Base-by-base conservation (phyloP, 2,329 filamentous ascomycete species). In the Helminthosporium solani region DNA sequence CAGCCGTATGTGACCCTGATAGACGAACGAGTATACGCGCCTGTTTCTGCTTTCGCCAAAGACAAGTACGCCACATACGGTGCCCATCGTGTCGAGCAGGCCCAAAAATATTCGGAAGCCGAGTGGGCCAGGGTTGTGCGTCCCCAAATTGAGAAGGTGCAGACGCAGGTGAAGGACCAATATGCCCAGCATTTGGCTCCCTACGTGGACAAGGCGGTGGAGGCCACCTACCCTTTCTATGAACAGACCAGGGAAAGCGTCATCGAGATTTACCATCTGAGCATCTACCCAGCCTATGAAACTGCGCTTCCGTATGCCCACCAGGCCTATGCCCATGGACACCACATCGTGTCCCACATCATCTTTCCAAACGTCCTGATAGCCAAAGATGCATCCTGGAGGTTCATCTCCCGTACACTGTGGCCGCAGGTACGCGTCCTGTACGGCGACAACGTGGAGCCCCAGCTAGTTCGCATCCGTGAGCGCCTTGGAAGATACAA, bases 361-460 rank as follows among this genome's bases (percentile, higher is more conserved):
- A 84, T 84, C 11, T 74, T 95, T 42, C 92, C 92, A 1, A 83
- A 87, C 37, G 79, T 82, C 5, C 79, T 82, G 46, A 88, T 83
- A 76, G 82, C 81, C 2, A 89, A 86, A 79, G 83, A 83, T 45
- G 83, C 83, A 48, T 80, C 81, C 0, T 81, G 83, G 47, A 73
- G 79, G 11, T 92, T 96, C 62, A 73, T 95, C 27, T 82, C 90
- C 47, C 81, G 82, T 37, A 85, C 84, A 2, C 75, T 97, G 14
- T 94, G 88, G 86, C 92, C 92, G 2, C 85, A 87, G 54, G 53
- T 96, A 9, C 83, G 87, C 20, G 79, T 87, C 12, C 74, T 96
- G 4, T 97, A 97, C 63, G 82, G 85, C 9, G 85, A 96, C 63
- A 96, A 95, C 59, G 91, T 99, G 3, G 91, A 97, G 73, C 95